Evolutionary conservation across 2,329 filamentous ascomycete genomes (phyloP).

Genomic region (Sarocladium strictum): DNA sequence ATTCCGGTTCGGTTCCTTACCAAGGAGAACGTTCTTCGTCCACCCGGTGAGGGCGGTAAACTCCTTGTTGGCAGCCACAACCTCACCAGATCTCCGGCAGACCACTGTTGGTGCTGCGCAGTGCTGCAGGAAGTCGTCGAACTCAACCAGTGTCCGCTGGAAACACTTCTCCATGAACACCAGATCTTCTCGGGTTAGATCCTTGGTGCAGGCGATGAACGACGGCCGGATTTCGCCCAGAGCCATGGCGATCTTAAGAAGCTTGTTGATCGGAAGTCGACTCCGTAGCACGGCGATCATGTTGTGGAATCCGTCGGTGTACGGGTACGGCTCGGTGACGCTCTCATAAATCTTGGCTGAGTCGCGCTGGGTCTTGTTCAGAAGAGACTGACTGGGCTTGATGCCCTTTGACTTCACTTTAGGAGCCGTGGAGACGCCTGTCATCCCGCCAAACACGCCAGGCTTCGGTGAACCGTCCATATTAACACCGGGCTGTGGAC

Average conservation of each 20-base stretch:
- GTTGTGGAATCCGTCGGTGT: slow-evolving; percentile 84
- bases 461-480: slow-evolving; percentile 49
- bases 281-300: slow-evolving; percentile 74
- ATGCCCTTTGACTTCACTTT: slow-evolving; percentile 39
- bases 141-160: slow-evolving; percentile 86
- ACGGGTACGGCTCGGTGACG: slow-evolving; percentile 87
- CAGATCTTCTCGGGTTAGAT: slow-evolving; percentile 80
- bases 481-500: slow-evolving; percentile 48
- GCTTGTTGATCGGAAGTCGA: slow-evolving; percentile 72
- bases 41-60: slow-evolving; percentile 95
- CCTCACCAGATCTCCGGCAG: slow-evolving; percentile 84
- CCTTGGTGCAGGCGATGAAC: slow-evolving; percentile 86
- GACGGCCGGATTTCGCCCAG: slow-evolving; percentile 86
- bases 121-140: slow-evolving; percentile 85
- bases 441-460: slow-evolving; percentile 21
- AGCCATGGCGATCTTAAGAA: slow-evolving; percentile 77
- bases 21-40: slow-evolving; percentile 83
- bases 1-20: slow-evolving; percentile 82
- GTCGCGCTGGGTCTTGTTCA: slow-evolving; percentile 60
- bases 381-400: slow-evolving; percentile 40
- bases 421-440: slow-evolving; percentile 19
- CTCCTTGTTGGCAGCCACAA: slow-evolving; percentile 94
- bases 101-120: slow-evolving; percentile 89
- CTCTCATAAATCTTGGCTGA: slow-evolving; percentile 82
- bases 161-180: slow-evolving; percentile 98